Percentiles rank a stretch among this genome's conserved stretches.
Conservation (phyloP, 108 stramenopile species). For the Aurantiochytrium sp. region DNA sequence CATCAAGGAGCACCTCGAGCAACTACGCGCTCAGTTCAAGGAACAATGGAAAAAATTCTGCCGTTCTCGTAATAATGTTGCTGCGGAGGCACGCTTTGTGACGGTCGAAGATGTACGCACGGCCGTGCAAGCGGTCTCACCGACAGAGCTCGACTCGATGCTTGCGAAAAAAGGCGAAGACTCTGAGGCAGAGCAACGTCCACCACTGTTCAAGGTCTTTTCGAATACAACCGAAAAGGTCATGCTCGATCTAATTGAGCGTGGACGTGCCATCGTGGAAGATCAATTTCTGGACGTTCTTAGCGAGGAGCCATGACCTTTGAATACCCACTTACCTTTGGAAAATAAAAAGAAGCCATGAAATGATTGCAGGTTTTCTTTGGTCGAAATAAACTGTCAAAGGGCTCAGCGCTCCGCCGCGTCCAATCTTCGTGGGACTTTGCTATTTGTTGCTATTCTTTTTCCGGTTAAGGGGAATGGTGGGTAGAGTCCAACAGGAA, state of each 20-base stretch:
- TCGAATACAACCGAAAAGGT: neutral
- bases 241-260: neutral
- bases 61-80: neutral
- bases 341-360: neutral
- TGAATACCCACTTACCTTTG: neutral
- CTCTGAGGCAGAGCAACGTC: neutral
- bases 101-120: constrained; percentile 12
- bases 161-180: neutral
- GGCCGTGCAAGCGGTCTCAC: neutral
- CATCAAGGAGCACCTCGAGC: neutral
- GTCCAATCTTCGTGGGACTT: no score
- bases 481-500: no score
- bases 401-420: no score
- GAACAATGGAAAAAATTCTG: neutral
- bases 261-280: neutral
- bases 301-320: neutral
- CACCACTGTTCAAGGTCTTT: neutral
- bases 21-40: neutral
- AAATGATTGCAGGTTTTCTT: no score
- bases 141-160: neutral
- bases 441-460: no score
- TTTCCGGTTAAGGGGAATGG: no score
- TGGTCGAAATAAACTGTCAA: no score
- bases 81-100: neutral
- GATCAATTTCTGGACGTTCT: neutral